Evolutionary conservation across 306 rosid species (phyloP).

Genomic region (Corylus americana): DNA sequence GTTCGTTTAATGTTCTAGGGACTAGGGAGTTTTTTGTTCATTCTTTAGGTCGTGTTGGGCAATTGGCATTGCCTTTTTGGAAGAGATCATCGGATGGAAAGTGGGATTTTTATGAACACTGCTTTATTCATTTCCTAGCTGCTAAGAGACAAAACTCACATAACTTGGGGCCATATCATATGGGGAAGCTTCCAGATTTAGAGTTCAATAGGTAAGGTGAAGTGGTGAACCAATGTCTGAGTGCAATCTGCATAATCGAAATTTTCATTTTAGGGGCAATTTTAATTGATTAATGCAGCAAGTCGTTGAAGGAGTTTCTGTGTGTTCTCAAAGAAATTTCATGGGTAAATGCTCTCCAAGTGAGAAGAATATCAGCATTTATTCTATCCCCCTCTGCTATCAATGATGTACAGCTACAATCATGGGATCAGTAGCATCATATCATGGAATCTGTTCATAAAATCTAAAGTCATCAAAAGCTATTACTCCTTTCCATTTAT

Average conservation of each 20-base stretch:
- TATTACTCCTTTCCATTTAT: neutral
- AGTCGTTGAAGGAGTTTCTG: no score
- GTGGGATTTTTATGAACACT: neutral
- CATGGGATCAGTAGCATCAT: neutral
- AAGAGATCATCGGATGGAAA: neutral
- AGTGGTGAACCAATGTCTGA: no score
- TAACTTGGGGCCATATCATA: neutral
- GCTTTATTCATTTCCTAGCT: neutral
- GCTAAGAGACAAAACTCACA: neutral
- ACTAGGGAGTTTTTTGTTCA: neutral
- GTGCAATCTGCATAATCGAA: no score
- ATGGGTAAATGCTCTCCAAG: neutral
- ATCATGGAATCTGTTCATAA: neutral
- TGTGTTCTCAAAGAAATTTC: neutral
- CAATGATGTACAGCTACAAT: neutral
- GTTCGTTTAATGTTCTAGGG: neutral
- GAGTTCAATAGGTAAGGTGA: no score
- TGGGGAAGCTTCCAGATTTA: no score
- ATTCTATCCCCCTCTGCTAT: neutral
- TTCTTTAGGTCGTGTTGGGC: neutral
- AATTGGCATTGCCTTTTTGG: neutral
- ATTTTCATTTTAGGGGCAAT: no score
- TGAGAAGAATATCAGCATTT: neutral
- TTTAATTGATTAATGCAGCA: no score
- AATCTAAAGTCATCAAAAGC: neutral